These are phyloP conservation scores for Dryas drummondii DNA, from an alignment of 306 rosid species.

Conservation along the genomic window DNA sequence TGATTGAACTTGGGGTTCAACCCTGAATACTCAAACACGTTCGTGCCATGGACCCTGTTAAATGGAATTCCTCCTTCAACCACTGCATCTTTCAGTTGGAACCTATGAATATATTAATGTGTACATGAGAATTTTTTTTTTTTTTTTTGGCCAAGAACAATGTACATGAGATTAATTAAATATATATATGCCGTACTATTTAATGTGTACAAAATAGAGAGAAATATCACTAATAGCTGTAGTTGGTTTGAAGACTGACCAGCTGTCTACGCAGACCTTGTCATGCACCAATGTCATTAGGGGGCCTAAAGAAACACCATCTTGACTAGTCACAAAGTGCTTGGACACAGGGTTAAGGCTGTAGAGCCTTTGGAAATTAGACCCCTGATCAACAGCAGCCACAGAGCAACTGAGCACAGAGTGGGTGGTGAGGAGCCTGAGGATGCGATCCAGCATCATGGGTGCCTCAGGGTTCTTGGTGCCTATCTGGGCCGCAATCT, in stretches of 20 bases:
- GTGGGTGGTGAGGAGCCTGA: constrained; percentile 44
- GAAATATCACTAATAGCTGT: no score
- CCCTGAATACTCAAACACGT: constrained; percentile 22
- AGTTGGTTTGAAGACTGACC: constrained; percentile 24
- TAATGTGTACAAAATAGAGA: no score
- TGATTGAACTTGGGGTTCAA: constrained; percentile 18
- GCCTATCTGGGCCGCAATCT: constrained; percentile 34
- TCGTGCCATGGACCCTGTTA: constrained; percentile 15
- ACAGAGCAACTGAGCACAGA: constrained; percentile 39
- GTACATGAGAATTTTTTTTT: no score
- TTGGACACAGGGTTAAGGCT: constrained; percentile 31
- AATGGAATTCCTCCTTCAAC: constrained; percentile 33
- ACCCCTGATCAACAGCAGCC: not conserved
- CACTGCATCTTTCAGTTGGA: constrained; percentile 21
- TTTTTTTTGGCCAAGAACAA: no score
- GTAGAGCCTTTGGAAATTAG: constrained; percentile 29
- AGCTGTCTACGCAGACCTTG: constrained; percentile 33
- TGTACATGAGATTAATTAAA: no score
- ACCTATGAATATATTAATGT: constrained; percentile 4
- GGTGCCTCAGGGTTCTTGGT: constrained; percentile 38
- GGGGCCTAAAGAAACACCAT: constrained; percentile 35
- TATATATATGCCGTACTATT: no score
- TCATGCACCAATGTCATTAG: no score
- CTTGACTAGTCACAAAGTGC: constrained; percentile 32
- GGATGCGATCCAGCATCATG: no score